Conservation (phyloP, 352 stramenopile species). For the Aphanomyces astaci region DNA sequence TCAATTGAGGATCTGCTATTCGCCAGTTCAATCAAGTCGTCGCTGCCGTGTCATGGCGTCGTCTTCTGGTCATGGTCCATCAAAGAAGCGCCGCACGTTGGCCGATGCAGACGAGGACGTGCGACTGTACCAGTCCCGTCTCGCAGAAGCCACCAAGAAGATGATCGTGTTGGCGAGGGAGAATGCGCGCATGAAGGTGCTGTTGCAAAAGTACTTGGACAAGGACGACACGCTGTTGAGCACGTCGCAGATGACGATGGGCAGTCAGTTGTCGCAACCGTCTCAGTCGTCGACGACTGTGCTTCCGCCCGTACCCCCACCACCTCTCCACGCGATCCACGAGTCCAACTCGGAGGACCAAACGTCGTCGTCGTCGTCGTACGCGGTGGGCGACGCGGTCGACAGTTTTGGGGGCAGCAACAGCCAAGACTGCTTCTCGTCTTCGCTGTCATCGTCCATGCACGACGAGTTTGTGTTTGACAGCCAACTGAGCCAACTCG, state of each 20-base stretch:
- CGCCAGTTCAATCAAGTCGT: neutral
- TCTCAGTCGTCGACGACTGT: neutral
- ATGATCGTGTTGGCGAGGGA: constrained; percentile 47
- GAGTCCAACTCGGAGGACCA: constrained; percentile 17
- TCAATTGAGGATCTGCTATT: neutral
- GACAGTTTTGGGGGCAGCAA: constrained; percentile 10
- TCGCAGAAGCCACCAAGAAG: constrained; percentile 16
- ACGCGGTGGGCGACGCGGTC: neutral
- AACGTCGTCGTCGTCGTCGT: neutral
- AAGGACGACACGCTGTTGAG: constrained; percentile 72
- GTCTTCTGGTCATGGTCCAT: neutral
- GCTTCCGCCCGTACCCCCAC: too few relatives aligned
- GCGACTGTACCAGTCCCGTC: constrained; percentile 14
- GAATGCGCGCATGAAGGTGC: constrained; percentile 81
- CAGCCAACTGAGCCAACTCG: constrained; percentile 70
- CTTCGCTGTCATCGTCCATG: neutral
- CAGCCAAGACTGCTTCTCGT: neutral
- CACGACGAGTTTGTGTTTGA: constrained; percentile 41
- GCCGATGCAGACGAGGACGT: constrained; percentile 20
- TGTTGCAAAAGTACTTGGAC: constrained; percentile 83
- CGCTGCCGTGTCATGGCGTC: neutral
- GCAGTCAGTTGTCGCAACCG: constrained; percentile 31
- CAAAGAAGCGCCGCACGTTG: constrained; percentile 20
- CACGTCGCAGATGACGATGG: constrained; percentile 61
- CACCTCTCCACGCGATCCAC: neutral